Conservation (phyloP, 345 rosid species). For the Salix exigua region DNA sequence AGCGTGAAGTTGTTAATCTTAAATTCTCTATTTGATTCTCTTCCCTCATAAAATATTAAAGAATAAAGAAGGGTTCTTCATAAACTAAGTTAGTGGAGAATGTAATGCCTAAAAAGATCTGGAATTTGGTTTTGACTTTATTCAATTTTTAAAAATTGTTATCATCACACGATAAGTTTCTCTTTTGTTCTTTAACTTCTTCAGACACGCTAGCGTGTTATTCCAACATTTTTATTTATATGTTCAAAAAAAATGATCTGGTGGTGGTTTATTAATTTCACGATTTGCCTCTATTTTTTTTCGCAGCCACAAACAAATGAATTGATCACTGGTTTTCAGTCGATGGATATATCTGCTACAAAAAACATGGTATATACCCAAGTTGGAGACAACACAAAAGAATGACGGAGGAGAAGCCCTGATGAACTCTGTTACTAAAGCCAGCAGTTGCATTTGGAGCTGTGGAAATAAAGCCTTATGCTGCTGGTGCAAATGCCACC, state of each 20-base stretch:
- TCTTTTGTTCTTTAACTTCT: not conserved
- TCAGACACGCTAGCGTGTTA: not conserved
- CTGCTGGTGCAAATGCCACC: constrained; percentile 1
- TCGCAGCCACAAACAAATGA: constrained; percentile 16
- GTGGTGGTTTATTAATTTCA: not conserved
- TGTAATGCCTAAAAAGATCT: not conserved
- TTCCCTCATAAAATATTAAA: not conserved
- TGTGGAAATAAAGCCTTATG: not conserved
- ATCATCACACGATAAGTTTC: too few relatives aligned
- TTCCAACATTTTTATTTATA: not conserved
- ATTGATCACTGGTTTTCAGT: constrained; percentile 5
- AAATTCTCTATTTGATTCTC: constrained; percentile 6
- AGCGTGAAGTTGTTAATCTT: not conserved
- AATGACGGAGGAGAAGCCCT: not conserved
- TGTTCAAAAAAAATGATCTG: too few relatives aligned
- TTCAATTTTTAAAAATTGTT: not conserved
- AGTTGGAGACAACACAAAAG: not conserved
- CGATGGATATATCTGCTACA: constrained; percentile 1
- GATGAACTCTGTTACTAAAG: not conserved
- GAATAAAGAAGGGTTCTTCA: constrained; percentile 9
- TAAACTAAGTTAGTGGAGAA: constrained; percentile 3
- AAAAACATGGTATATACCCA: not conserved
- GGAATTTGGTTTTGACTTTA: not conserved
- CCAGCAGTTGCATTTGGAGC: not conserved
- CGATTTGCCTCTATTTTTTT: not conserved